Evolutionary conservation across 2,329 filamentous ascomycete species (phyloP), one percentile per base, ranked within the genome.

Genomic region (Pestalotiopsis sp.): DNA sequence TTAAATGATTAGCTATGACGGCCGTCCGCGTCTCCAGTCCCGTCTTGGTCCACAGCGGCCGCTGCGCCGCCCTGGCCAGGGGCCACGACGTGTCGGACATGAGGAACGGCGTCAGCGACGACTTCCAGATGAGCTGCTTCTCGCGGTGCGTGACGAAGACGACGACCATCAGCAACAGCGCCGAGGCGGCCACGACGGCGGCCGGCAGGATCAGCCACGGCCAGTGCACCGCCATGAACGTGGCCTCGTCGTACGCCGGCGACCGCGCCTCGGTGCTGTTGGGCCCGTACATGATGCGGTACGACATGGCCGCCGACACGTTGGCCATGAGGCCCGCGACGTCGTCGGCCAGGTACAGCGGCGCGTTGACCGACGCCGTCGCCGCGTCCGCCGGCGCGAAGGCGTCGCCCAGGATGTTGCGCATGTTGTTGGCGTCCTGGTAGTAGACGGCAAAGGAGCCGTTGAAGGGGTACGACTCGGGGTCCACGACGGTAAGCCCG

Each of bases 71-170:
- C 7, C 11, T 59, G 3, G n/a, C 14, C 13, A 66, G n/a, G n/a
- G 65, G 65, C n/a, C 57, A 66, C 1, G 65, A 66, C 20, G 52
- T 41, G 2, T 66, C 49, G 17, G 52, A 60, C 12, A 60, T 11
- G 4, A 66, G 12, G 3, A 66, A 39, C 5, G 65, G 65, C 31
- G 65, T 66, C n/a, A 66, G 39, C 9, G 65, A 66, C 14, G 65
- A 66, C 13, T 66, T 66, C 65, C 65, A 66, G 11, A 66, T 66
- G 17, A 66, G 52, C 31, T 66, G 65, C 20, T 45, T 23, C 14
- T 49, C 65, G n/a, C 20, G 49, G 12, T 60, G 65, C 20, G 65
- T 66, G 11, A 58, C n/a, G 17, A 14, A 59, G 5, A 66, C n/a
- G 36, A 59, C 57, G 5, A 45, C 56, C 23, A 31, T 1, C 1